Conservation (phyloP, 495 filamentous ascomycete genomes). For the Sabuloglossum arenarium region DNA sequence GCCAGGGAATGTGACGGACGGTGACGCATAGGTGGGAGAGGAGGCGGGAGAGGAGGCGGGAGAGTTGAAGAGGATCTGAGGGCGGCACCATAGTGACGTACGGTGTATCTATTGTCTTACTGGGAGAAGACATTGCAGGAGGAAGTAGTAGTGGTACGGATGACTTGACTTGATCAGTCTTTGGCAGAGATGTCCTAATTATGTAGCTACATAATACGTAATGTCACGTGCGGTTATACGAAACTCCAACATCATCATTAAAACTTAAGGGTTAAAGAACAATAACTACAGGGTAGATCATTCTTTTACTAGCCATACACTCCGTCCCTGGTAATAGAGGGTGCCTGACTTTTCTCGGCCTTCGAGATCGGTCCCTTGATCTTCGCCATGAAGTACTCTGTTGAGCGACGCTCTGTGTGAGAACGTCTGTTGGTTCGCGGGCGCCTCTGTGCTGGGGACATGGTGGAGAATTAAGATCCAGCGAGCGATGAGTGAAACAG, state of each 20-base stretch:
- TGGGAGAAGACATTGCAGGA: background rate
- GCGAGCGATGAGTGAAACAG: no score
- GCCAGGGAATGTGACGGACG: background rate
- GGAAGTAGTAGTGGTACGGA: background rate
- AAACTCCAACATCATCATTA: no score
- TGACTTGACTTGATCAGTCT: background rate
- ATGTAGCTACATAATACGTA: background rate
- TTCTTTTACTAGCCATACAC: no score
- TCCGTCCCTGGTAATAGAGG: no score
- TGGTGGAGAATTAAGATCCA: no score
- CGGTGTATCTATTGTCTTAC: background rate
- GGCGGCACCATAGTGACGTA: background rate
- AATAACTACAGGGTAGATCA: no score
- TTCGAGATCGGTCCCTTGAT: background rate
- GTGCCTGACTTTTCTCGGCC: background rate
- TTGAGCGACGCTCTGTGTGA: background rate
- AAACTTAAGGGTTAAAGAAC: no score
- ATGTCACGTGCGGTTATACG: no score
- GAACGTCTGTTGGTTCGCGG: background rate
- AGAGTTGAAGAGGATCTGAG: background rate
- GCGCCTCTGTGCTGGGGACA: no score
- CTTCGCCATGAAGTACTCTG: background rate
- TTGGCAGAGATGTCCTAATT: background rate
- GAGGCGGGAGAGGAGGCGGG: background rate
- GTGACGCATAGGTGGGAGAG: background rate